A percentile compares a stretch with the other conserved stretches of the same genome.
Evolutionary conservation across 83 land plant genomes (phyloP).

Genomic region (Thuja plicata): DNA sequence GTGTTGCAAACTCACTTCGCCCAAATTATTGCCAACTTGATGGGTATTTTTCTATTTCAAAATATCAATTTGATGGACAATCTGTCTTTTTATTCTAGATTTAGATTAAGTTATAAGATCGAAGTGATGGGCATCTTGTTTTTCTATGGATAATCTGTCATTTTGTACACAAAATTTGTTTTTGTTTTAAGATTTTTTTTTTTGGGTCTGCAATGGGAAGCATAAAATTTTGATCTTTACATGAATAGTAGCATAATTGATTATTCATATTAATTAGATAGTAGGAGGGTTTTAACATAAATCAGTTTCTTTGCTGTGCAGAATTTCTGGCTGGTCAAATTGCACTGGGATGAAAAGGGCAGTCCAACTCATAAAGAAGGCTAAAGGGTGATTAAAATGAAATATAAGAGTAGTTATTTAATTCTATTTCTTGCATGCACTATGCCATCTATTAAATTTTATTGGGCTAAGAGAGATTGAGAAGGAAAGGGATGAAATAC

Average conservation of each 20-base stretch:
- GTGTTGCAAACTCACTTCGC: slow-evolving; percentile 32
- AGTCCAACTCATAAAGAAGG: neutral
- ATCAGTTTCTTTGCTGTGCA: neutral
- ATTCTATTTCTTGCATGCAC: neutral
- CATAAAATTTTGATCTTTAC: too few relatives aligned
- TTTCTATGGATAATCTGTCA: too few relatives aligned
- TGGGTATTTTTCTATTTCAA: slow-evolving; percentile 17
- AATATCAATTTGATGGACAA: too few relatives aligned
- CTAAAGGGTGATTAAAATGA: neutral
- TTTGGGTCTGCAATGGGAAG: too few relatives aligned
- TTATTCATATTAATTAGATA: neutral
- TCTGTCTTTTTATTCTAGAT: too few relatives aligned
- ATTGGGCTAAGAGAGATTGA: too few relatives aligned
- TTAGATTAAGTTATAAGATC: too few relatives aligned
- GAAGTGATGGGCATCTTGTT: slow-evolving; percentile 15
- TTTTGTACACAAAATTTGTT: too few relatives aligned
- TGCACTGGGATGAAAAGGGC: neutral
- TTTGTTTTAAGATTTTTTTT: too few relatives aligned
- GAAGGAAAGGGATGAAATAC: too few relatives aligned
- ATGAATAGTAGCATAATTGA: neutral
- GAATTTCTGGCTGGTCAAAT: neutral
- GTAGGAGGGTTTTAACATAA: neutral
- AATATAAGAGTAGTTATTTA: neutral
- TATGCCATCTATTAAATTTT: too few relatives aligned
- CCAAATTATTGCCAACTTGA: slow-evolving; percentile 17